A percentile compares a stretch with the other conserved stretches of the same genome.
These are phyloP conservation scores for Salix arbutifolia DNA, from an alignment of 345 rosid species.

Conservation along the genomic window DNA sequence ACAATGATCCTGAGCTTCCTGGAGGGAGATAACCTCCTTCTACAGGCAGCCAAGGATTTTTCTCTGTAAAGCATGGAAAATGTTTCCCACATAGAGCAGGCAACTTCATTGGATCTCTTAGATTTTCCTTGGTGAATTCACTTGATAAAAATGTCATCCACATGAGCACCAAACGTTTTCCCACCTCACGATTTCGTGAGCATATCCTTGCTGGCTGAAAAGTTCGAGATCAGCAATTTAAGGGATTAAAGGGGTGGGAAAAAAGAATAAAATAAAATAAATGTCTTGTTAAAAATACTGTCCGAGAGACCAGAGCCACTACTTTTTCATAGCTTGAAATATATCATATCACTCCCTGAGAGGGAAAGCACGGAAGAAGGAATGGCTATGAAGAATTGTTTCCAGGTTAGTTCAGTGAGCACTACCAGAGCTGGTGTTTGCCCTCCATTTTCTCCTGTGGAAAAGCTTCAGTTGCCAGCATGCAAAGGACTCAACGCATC, in stretches of 20 bases:
- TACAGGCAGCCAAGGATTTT: constrained; percentile 1
- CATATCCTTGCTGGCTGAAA: constrained; percentile 29
- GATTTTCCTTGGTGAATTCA: not conserved
- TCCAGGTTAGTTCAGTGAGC: constrained; percentile 38
- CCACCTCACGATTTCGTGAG: constrained; percentile 32
- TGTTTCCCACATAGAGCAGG: not conserved
- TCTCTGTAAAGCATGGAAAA: not conserved
- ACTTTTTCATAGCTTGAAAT: not conserved
- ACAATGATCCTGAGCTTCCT: not conserved
- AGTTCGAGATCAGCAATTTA: constrained; percentile 1
- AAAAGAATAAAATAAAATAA: not conserved
- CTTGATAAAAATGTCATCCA: constrained; percentile 30
- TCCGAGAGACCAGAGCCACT: constrained; percentile 14
- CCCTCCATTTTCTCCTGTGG: constrained; percentile 29
- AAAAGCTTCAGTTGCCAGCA: constrained; percentile 33
- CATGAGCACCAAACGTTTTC: constrained; percentile 19
- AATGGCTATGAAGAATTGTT: constrained; percentile 48
- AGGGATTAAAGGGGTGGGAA: not conserved
- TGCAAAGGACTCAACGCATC: constrained; percentile 25
- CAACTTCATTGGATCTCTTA: not conserved
- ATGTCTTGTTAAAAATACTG: not conserved
- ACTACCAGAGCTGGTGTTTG: constrained; percentile 27
- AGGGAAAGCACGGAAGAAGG: not conserved
- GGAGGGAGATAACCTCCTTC: constrained; percentile 12
- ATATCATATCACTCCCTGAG: not conserved